Evolutionary conservation across 805 yeast species (phyloP).

Genomic region (Cyberlindnera euphorbiiphila): DNA sequence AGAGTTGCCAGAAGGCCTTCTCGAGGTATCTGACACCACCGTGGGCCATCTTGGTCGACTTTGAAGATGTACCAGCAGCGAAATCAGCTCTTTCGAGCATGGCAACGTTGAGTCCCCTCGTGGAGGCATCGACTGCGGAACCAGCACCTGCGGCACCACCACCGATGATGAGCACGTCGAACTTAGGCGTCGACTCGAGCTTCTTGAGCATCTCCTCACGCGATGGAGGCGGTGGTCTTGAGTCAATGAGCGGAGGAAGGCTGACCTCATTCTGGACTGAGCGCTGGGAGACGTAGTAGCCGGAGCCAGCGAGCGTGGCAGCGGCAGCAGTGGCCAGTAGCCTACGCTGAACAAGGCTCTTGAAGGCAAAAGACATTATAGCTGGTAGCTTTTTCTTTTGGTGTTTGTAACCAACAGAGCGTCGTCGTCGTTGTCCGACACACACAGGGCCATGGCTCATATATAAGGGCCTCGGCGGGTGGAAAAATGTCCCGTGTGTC

Average conservation of each 20-base stretch:
- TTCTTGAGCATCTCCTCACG: constrained; percentile 50
- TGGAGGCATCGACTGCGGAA: constrained; percentile 83
- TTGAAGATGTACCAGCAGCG: constrained; percentile 90
- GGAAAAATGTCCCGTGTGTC: too few species aligned
- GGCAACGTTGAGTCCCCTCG: constrained; percentile 88
- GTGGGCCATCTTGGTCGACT: constrained; percentile 94
- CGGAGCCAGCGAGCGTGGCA: constrained; percentile 22
- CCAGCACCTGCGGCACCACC: constrained; percentile 98
- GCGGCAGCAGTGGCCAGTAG: constrained; percentile 25
- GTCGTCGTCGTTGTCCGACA: too few species aligned
- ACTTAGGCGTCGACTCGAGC: constrained; percentile 47
- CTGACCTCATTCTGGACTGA: constrained; percentile 21
- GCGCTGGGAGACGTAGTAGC: constrained; percentile 14
- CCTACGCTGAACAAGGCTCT: constrained; percentile 25
- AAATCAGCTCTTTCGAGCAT: constrained; percentile 84
- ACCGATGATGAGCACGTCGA: constrained; percentile 84
- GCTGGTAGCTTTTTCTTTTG: too few species aligned
- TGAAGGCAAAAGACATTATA: constrained; percentile 27
- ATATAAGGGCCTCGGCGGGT: too few species aligned
- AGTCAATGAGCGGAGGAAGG: constrained; percentile 37
- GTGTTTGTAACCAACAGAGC: too few species aligned
- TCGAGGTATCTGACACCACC: constrained; percentile 96
- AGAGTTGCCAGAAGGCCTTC: constrained; percentile 89
- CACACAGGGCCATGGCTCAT: too few species aligned
- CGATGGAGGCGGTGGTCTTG: constrained; percentile 49